Conservation (phyloP, 441 rosid genomes). For the Metrosideros polymorpha region DNA sequence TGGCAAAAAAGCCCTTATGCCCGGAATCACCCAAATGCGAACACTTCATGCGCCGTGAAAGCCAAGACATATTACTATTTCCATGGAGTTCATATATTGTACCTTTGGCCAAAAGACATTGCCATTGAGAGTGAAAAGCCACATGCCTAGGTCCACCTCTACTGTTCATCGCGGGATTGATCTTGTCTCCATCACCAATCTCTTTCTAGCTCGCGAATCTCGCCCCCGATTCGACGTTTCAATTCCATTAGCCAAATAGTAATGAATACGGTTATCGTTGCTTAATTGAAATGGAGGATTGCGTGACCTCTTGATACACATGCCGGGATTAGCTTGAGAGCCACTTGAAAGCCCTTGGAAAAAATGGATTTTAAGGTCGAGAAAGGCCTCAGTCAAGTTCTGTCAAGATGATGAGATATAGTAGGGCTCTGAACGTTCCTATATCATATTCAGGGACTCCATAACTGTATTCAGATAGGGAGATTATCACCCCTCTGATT, state of each 20-base stretch:
- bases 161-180: background rate
- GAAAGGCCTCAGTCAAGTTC: background rate
- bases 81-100: background rate
- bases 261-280: background rate
- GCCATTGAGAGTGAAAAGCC: background rate
- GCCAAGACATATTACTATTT: background rate
- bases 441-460: background rate
- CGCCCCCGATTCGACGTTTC: background rate
- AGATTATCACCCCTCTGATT: background rate
- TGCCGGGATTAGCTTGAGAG: background rate
- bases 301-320: background rate
- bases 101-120: background rate
- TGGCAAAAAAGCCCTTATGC: constrained; percentile 8
- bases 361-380: background rate
- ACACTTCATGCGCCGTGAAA: background rate
- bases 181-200: background rate
- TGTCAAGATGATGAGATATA: background rate
- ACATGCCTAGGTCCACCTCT: background rate
- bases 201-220: background rate
- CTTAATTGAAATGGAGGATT: background rate
- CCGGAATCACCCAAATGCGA: constrained; percentile 1
- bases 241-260: fast-evolving
- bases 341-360: background rate
- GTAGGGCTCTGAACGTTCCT: background rate
- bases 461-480: background rate